Percentiles rank a stretch among this genome's conserved stretches.
These are phyloP conservation scores for Fraxinus dipetala DNA, from an alignment of 305 asterid genomes.

Conservation along the genomic window DNA sequence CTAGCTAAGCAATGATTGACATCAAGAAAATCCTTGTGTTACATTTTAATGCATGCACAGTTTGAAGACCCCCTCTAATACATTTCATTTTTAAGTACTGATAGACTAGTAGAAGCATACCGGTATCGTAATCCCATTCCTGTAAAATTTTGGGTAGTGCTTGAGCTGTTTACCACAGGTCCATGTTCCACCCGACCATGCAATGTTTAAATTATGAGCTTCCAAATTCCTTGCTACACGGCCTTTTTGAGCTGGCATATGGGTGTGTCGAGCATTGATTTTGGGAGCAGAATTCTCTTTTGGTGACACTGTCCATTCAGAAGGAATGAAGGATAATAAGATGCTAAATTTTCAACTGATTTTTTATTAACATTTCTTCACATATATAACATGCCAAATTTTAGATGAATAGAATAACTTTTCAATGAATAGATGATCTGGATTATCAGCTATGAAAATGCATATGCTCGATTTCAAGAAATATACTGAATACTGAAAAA, in stretches of 20 bases:
- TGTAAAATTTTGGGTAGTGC: slow-evolving; percentile 78
- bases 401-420: not conserved
- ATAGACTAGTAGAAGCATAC: slow-evolving; percentile 45
- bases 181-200: slow-evolving; percentile 93
- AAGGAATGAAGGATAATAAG: slow-evolving; percentile 13
- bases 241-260: slow-evolving; percentile 63
- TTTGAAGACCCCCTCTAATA: not conserved
- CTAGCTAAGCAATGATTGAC: not conserved
- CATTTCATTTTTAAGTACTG: not conserved
- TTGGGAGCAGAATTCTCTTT: slow-evolving; percentile 49
- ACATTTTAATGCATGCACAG: slow-evolving; percentile 3
- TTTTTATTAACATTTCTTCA: not conserved
- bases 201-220: slow-evolving; percentile 62
- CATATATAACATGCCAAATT: not conserved
- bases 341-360: slow-evolving; percentile 8
- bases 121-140: slow-evolving; percentile 79
- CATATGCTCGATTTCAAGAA: not conserved
- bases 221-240: slow-evolving; percentile 58
- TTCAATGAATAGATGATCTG: not conserved
- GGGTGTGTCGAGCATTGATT: slow-evolving; percentile 43
- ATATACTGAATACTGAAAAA: not conserved
- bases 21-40: not conserved
- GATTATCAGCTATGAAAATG: not conserved
- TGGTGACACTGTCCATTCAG: slow-evolving; percentile 53
- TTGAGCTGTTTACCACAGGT: slow-evolving; percentile 87